A percentile compares a stretch with the other conserved stretches of the same genome.
phyloP scores from a whole-genome alignment of 257 asterid species.

The Lycium ferocissimum region DNA sequence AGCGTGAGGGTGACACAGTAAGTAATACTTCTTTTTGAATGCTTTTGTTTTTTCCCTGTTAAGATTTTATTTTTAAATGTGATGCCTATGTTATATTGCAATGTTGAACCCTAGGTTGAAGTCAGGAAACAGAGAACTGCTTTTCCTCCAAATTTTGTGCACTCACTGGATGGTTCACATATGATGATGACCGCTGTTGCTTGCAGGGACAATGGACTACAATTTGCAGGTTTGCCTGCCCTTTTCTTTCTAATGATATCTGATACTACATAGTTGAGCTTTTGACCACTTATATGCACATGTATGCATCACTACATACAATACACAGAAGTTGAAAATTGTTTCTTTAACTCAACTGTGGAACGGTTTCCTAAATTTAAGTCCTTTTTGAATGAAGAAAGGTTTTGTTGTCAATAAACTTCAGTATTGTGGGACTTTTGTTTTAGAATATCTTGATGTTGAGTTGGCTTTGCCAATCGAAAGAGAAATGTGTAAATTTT shows the following conservation, averaged over 20 bases:
- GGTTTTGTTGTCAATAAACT: background rate
- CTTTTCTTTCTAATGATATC: background rate
- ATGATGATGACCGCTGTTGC: constrained; percentile 99
- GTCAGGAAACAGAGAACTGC: constrained; percentile 89
- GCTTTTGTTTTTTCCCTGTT: constrained; percentile 32
- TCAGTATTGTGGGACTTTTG: background rate
- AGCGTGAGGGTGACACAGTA: constrained; percentile 77
- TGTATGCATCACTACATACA: background rate
- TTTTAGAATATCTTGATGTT: background rate
- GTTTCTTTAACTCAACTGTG: background rate
- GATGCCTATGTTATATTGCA: constrained; percentile 32
- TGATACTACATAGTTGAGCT: background rate
- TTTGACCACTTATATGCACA: constrained; percentile 16
- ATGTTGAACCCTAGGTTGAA: constrained; percentile 62
- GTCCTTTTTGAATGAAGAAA: background rate
- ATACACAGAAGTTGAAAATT: background rate
- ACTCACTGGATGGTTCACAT: constrained; percentile 92
- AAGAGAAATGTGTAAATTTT: background rate
- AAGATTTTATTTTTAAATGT: constrained; percentile 21
- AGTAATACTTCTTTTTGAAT: constrained; percentile 34
- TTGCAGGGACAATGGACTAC: constrained; percentile 85
- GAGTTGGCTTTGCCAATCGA: background rate
- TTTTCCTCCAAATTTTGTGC: constrained; percentile 97
- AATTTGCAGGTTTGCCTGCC: constrained; percentile 75
- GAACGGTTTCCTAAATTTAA: background rate